Base-by-base conservation (phyloP, 305 asterid genomes). In the Euphrasia arctica region DNA sequence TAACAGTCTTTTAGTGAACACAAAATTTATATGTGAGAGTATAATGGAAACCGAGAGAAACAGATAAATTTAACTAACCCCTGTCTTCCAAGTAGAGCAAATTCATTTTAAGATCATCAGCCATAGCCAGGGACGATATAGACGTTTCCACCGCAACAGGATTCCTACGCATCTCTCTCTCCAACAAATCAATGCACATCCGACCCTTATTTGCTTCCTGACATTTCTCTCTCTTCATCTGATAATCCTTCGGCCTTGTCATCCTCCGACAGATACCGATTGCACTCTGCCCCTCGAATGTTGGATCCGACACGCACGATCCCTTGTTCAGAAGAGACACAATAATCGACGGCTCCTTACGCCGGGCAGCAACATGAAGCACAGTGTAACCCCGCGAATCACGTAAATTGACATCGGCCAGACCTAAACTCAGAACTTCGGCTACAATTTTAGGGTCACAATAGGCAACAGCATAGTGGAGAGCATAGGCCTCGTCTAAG, bases 241-340 rank as follows among this genome's bases (percentile, higher is more conserved):
- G 78, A 72, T 80, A 87, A 25, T 87, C 95, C 75, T 87, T 87
- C 15, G 76, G 82, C 81, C 85, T 77, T 9, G 90, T 84, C 76
- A 76, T 55, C 58, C 88, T 84, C 78, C 78, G 77, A 57, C 91
- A 87, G 14, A 87, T 82, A 3, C 74, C 73, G 27, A 84, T 79
- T 10, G 88, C 83, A 50, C 70, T 79, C 32, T 62, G 79, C n/a
- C 89, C 86, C 61, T 81, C 88, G 11, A 14, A 51, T 1, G 91
- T 79, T 12, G 63, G 61, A 25, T 82, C 91, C 9, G 77, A 71
- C 2, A 68, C 88, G 66, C 69, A 65, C 0, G 91, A 91, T 54
- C 95, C 86, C 69, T 84, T 87, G n/a, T 67, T 80, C 42, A 87
- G 65, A 72, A 87, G 91, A 0, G 88, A 82, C 32, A 87, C 85